Evolutionary conservation across 371 early-diverging fungal genomes (phyloP), one percentile per base, ranked within the genome.

Genomic region (Fennellomyces sp.): DNA sequence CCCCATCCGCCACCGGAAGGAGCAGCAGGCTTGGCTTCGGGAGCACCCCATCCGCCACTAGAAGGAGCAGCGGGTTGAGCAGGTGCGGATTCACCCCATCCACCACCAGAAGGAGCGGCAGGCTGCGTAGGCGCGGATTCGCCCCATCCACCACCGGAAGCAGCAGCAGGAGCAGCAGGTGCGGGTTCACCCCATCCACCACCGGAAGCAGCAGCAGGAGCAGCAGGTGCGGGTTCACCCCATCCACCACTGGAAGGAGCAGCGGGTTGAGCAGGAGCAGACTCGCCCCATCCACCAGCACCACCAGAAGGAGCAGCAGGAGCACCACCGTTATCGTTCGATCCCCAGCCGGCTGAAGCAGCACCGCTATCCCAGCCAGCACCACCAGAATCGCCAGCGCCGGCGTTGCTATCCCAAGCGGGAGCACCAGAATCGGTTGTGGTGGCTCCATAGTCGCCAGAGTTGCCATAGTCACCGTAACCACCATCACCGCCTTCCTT

Each of bases 401-500:
- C 28, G 57, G 63, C 41, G 29, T 62, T n/a, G n/a, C n/a, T n/a
- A n/a, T n/a, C n/a, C n/a, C 58, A 57, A 36, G 35, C 6, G 36
- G 57, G 27, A 3, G 56, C 63, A 19, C 52, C 52, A 47, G 35
- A 60, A 3, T 26, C 51, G 29, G 64, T 64, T 41, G 58, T 33
- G 10, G 58, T 29, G 29, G 69, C 54, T 35, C 58, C 68, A 50
- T 59, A 57, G 49, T 64, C 56, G 30, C 56, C 52, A 23, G 60
- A 52, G 36, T 48, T 42, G 23, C 45, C 53, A 42, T 48, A 56
- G 55, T 64, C 68, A 52, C 72, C 52, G 38, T 70, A 68, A 47
- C 63, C 61, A 31, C 68, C 64, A 50, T 21, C 68, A 48, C 73
- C 76, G 55, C 76, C 71, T 28, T 85, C 82, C 64, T 82, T 82